phyloP scores from a whole-genome alignment of 163 green algal species.

The Scenedesmus sp. region DNA sequence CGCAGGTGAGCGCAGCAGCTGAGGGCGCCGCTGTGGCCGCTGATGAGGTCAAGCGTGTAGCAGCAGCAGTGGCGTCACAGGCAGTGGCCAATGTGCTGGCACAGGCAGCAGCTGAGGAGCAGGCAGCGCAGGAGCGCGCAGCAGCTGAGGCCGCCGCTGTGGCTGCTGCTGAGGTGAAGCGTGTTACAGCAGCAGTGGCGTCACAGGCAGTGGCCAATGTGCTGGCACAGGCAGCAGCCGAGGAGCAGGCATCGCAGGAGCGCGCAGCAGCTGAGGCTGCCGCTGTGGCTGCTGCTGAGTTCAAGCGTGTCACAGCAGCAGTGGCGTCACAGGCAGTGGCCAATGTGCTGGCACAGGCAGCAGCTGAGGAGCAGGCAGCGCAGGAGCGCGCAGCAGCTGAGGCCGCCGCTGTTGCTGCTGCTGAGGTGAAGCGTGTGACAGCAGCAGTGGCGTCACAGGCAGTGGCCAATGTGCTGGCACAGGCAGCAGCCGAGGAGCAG shows the following conservation, averaged over 20 bases:
- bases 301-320: neutral
- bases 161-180: too few species aligned
- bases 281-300: neutral
- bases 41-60: too few species aligned
- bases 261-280: neutral
- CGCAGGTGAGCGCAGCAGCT: neutral
- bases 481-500: too few species aligned
- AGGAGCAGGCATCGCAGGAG: neutral
- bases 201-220: too few species aligned
- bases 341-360: neutral
- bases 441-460: too few species aligned
- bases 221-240: too few species aligned
- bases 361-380: neutral
- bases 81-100: too few species aligned
- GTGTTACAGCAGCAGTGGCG: too few species aligned
- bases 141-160: neutral
- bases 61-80: too few species aligned
- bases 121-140: neutral
- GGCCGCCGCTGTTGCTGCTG: neutral
- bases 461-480: too few species aligned
- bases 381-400: neutral
- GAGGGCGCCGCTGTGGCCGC: neutral
- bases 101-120: neutral
- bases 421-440: too few species aligned
- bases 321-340: too few species aligned